Evolutionary conservation across 306 rosid species (phyloP), one percentile per base, ranked within the genome.

Genomic region (Gastrolobium bilobum): DNA sequence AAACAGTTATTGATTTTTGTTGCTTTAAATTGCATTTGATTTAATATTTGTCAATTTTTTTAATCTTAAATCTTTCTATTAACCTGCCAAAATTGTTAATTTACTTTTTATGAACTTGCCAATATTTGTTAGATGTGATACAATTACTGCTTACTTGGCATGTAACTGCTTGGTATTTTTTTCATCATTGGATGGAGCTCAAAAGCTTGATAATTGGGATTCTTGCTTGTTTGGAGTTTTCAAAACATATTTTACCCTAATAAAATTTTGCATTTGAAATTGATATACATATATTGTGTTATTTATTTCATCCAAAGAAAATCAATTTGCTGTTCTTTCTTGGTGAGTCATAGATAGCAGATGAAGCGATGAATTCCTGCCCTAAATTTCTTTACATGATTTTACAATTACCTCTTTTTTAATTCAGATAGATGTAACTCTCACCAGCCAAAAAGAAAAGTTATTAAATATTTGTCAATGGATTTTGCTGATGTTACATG

Each of bases 401-500:
- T 39, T 46, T 6, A 10, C 7, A 39, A 14, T 65, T n/a, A 31
- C 35, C 46, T 9, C 53, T 65, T 7, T 4, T 11, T 10, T 31
- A 29, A 52, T 13, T 77, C 13, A 31, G 59, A 54, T 40, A 29
- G 56, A 39, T 56, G 47, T 8, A 54, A 77, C 7, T 10, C 40
- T 44, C 39, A n/a, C 35, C 20, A 8, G 30, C 66, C 67, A 14
- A 61, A 54, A 64, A 15, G 9, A 61, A 62, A 59, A 48, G 29
- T n/a, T 31, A 11, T 42, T 42, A 73, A 43, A 47, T 37, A 57
- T 3, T 48, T 29, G 10, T 14, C 68, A 61, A 58, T 38, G 47
- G 26, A 26, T 43, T 78, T 6, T 78, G 68, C 47, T 61, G 74
- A 79, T 83, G 26, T 4, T 68, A 75, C 64, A 70, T 79, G 75